phyloP scores from a whole-genome alignment of 2,329 filamentous ascomycete genomes.

The Aspergillus neoniger region DNA sequence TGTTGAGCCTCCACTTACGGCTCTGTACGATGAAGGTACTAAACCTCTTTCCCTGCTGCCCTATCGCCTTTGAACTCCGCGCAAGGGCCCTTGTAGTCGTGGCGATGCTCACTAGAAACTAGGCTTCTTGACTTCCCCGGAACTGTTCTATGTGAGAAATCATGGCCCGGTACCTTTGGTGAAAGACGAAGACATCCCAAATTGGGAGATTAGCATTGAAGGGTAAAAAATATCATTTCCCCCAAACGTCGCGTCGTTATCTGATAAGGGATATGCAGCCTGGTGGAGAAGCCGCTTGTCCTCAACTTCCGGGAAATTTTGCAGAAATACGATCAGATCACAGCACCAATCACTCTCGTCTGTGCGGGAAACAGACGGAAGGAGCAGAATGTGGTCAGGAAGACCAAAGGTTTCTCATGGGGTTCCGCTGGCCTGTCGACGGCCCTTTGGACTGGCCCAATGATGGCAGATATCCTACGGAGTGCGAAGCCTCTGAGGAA shows the following conservation, averaged over 20 bases:
- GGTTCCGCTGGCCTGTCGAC: conserved; percentile 84
- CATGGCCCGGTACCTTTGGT: conserved; percentile 82
- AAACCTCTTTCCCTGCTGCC: neutral
- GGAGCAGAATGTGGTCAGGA: conserved; percentile 87
- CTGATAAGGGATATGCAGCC: conserved; percentile 37
- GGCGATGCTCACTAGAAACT: conserved; percentile 30
- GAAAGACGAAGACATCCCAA: conserved; percentile 67
- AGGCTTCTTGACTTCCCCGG: conserved; percentile 83
- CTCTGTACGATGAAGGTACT: conserved; percentile 66
- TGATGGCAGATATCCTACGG: conserved; percentile 70
- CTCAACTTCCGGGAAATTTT: conserved; percentile 73
- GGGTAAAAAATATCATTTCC: conserved; percentile 50
- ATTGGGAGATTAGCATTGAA: conserved; percentile 82
- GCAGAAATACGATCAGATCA: conserved; percentile 74
- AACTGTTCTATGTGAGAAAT: conserved; percentile 89
- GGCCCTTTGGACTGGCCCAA: conserved; percentile 81
- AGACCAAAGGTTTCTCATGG: conserved; percentile 94
- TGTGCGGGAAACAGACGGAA: conserved; percentile 91
- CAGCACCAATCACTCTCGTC: conserved; percentile 83
- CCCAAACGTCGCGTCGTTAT: neutral
- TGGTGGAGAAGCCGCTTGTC: conserved; percentile 75
- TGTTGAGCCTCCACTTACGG: conserved; percentile 77
- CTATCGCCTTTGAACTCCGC: neutral
- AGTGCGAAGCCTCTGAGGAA: conserved; percentile 67
- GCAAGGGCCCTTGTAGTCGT: neutral